Evolutionary conservation across 2,329 filamentous ascomycete genomes (phyloP).

Genomic region (Fusarium camptoceras): DNA sequence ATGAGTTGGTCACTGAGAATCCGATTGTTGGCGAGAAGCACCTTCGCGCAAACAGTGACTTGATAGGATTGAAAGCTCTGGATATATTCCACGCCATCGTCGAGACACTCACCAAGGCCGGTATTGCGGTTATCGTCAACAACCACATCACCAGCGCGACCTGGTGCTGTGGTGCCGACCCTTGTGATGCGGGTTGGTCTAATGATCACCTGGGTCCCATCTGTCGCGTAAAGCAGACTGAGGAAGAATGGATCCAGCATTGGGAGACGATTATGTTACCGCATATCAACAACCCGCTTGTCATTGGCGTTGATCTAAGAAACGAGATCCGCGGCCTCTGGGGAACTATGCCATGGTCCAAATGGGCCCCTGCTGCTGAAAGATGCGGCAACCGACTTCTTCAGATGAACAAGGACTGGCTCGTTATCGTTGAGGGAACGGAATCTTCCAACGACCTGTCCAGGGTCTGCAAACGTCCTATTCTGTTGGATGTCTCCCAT

Average conservation of each 20-base stretch:
- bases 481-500: slow-evolving; percentile 66
- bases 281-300: slow-evolving; percentile 68
- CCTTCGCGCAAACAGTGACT: slow-evolving; percentile 69
- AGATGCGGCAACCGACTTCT: slow-evolving; percentile 71
- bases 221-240: slow-evolving; percentile 71
- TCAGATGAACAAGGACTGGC: slow-evolving; percentile 70
- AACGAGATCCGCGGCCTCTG: slow-evolving; percentile 77
- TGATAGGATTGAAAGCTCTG: slow-evolving; percentile 66
- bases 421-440: slow-evolving; percentile 75
- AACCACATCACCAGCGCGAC: slow-evolving; percentile 77
- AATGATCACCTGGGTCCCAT: slow-evolving; percentile 72
- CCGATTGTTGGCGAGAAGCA: slow-evolving; percentile 63
- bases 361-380: slow-evolving; percentile 74
- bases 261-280: slow-evolving; percentile 74
- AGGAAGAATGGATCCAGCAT: slow-evolving; percentile 73
- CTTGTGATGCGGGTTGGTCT: slow-evolving; percentile 74
- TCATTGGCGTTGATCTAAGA: slow-evolving; percentile 74
- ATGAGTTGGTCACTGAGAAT: slow-evolving; percentile 74
- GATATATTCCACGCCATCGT: slow-evolving; percentile 72
- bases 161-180: slow-evolving; percentile 77
- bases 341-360: slow-evolving; percentile 75
- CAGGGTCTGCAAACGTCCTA: slow-evolving; percentile 65
- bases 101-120: slow-evolving; percentile 68
- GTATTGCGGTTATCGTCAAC: slow-evolving; percentile 74
- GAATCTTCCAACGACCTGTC: slow-evolving; percentile 74